These are phyloP conservation scores for Plantago ovata DNA, from an alignment of 257 asterid genomes.

Conservation along the genomic window DNA sequence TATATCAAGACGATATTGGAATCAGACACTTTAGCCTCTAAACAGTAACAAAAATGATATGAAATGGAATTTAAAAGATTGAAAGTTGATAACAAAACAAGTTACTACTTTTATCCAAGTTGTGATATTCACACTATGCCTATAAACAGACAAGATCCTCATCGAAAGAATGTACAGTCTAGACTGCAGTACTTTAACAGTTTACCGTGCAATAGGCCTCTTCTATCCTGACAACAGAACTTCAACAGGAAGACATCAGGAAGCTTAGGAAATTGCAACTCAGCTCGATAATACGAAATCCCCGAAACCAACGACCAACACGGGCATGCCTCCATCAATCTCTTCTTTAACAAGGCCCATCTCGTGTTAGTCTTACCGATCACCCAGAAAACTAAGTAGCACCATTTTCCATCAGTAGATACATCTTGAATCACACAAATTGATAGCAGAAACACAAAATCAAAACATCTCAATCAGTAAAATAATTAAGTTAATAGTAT, in stretches of 20 bases:
- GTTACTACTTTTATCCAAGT: too few relatives aligned
- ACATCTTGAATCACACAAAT: slow-evolving; percentile 50
- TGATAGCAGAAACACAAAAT: neutral
- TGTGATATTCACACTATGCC: too few relatives aligned
- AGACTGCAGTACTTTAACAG: neutral
- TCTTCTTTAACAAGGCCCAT: slow-evolving; percentile 74
- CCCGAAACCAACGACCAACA: slow-evolving; percentile 62
- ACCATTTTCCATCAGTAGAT: slow-evolving; percentile 93
- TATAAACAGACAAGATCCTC: too few relatives aligned
- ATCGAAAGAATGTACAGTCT: neutral
- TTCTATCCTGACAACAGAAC: slow-evolving; percentile 54
- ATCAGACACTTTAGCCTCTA: too few relatives aligned
- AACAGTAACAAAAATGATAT: too few relatives aligned
- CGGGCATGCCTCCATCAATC: slow-evolving; percentile 83
- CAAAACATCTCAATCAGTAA: slow-evolving; percentile 6
- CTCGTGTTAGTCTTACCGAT: slow-evolving; percentile 53
- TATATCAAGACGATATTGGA: neutral
- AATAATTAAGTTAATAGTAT: neutral
- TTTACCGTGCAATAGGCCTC: slow-evolving; percentile 86
- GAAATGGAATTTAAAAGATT: too few relatives aligned
- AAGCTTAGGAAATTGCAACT: slow-evolving; percentile 58
- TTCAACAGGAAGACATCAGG: slow-evolving; percentile 84
- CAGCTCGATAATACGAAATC: slow-evolving; percentile 41
- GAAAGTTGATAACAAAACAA: too few relatives aligned
- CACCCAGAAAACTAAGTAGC: slow-evolving; percentile 86